Percentiles rank a stretch among this genome's conserved stretches.
These are phyloP conservation scores for Phycomyces nitens DNA, from an alignment of 192 early-diverging fungal genomes.

Conservation along the genomic window DNA sequence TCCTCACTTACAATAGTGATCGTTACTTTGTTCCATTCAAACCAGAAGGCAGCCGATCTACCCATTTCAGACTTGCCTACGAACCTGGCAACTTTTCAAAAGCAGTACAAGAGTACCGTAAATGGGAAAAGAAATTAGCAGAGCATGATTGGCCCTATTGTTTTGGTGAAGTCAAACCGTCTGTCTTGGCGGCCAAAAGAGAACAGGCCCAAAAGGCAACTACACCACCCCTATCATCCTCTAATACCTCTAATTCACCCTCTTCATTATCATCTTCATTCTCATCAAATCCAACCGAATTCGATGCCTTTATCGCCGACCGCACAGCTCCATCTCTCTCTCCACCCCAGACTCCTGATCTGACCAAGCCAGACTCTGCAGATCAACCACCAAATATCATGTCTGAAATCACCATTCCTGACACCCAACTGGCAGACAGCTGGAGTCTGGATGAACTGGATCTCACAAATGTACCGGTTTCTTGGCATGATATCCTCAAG, in stretches of 20 bases:
- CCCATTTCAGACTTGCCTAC: slow-evolving; percentile 77
- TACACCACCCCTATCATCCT: neutral
- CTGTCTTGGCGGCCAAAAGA: neutral
- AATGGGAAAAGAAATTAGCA: slow-evolving; percentile 70
- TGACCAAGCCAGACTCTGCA: no score
- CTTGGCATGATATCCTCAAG: slow-evolving; percentile 60
- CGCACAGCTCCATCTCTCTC: neutral
- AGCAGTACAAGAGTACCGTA: slow-evolving; percentile 62
- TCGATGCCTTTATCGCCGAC: neutral
- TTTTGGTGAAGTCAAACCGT: slow-evolving; percentile 59
- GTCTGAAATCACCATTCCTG: no score
- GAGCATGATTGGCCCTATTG: slow-evolving; percentile 83
- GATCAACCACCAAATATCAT: no score
- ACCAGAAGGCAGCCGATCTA: slow-evolving; percentile 60
- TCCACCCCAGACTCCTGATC: neutral
- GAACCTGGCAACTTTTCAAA: slow-evolving; percentile 76
- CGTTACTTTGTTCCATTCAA: slow-evolving; percentile 71
- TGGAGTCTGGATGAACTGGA: slow-evolving; percentile 39
- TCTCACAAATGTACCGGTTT: slow-evolving; percentile 49
- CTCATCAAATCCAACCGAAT: neutral
- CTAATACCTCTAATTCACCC: neutral
- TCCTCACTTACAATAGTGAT: slow-evolving; percentile 75
- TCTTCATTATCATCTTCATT: neutral
- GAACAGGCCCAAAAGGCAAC: neutral
- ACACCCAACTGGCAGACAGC: neutral